These are phyloP conservation scores for Cyberlindnera euphorbiiphila DNA, from an alignment of 805 yeast genomes.

Conservation along the genomic window DNA sequence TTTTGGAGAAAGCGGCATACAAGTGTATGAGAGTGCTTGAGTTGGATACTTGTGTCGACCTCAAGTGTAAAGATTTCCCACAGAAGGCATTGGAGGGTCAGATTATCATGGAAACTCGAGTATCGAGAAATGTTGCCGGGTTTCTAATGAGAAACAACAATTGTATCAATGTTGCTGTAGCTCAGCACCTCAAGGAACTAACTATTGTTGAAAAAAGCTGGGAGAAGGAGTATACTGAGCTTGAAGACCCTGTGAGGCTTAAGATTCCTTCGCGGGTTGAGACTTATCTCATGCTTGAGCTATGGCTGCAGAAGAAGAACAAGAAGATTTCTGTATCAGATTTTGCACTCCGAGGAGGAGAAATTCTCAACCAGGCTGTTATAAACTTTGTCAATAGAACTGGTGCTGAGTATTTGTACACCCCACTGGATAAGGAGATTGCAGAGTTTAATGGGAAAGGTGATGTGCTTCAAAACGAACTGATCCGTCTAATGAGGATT, in stretches of 20 bases:
- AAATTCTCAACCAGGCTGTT: slow-evolving; percentile 1
- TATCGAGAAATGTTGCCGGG: slow-evolving; percentile 22
- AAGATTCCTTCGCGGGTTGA: slow-evolving; percentile 23
- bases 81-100: slow-evolving; percentile 27
- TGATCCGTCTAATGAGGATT: slow-evolving; percentile 22
- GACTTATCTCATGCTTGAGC: slow-evolving; percentile 16
- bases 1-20: slow-evolving; percentile 36
- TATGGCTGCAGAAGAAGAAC: slow-evolving; percentile 10
- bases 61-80: slow-evolving; percentile 29
- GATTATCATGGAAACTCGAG: slow-evolving; percentile 9
- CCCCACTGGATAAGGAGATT: slow-evolving; percentile 18
- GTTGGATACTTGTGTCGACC: slow-evolving; percentile 22
- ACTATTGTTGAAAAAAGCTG: neutral
- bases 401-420: neutral
- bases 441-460: slow-evolving; percentile 15
- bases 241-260: slow-evolving; percentile 12
- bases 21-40: slow-evolving; percentile 29
- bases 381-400: neutral
- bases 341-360: too few relatives aligned
- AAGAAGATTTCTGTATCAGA: too few relatives aligned
- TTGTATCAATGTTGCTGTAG: slow-evolving; percentile 10
- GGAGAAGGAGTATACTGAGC: neutral
- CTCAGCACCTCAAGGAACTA: slow-evolving; percentile 10
- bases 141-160: slow-evolving; percentile 13
- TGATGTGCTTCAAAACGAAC: slow-evolving; percentile 29